Percentiles rank a stretch among this genome's conserved stretches.
These are phyloP conservation scores for Albophoma yamanashiensis DNA, from an alignment of 2,329 filamentous ascomycete species.

Conservation along the genomic window DNA sequence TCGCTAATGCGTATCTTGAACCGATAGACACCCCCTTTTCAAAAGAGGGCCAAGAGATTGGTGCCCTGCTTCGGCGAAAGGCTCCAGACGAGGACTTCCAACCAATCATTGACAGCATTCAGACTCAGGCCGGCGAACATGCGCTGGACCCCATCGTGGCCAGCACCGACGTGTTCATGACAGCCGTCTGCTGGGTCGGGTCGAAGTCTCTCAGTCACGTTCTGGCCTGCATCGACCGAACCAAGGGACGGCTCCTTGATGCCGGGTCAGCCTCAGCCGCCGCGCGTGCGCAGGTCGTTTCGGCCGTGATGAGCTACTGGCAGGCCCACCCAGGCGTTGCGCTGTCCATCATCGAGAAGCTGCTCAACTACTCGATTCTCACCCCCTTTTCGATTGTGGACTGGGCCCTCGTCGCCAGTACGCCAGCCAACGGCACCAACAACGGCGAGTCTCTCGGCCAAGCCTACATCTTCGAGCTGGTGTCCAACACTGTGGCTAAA, in stretches of 20 bases:
- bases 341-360: slow-evolving; percentile 87
- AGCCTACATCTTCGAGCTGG: slow-evolving; percentile 78
- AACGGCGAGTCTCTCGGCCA: slow-evolving; percentile 60
- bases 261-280: slow-evolving; percentile 65
- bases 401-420: slow-evolving; percentile 65
- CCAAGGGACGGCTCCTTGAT: slow-evolving; percentile 76
- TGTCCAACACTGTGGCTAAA: slow-evolving; percentile 80
- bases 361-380: slow-evolving; percentile 94
- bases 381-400: slow-evolving; percentile 77
- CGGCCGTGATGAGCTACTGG: slow-evolving; percentile 89
- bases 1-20: neutral
- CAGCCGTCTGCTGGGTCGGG: slow-evolving; percentile 83
- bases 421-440: slow-evolving; percentile 34
- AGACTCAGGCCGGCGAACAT: slow-evolving; percentile 61
- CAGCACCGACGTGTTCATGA: slow-evolving; percentile 92
- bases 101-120: slow-evolving; percentile 67
- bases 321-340: slow-evolving; percentile 83
- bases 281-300: slow-evolving; percentile 79
- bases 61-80: slow-evolving; percentile 71
- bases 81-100: slow-evolving; percentile 81
- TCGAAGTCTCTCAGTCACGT: slow-evolving; percentile 95
- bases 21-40: slow-evolving; percentile 64
- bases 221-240: slow-evolving; percentile 88
- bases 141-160: slow-evolving; percentile 69
- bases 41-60: slow-evolving; percentile 72